Base-by-base conservation (phyloP, 2,329 filamentous ascomycete species). In the Clonostachys chloroleuca region DNA sequence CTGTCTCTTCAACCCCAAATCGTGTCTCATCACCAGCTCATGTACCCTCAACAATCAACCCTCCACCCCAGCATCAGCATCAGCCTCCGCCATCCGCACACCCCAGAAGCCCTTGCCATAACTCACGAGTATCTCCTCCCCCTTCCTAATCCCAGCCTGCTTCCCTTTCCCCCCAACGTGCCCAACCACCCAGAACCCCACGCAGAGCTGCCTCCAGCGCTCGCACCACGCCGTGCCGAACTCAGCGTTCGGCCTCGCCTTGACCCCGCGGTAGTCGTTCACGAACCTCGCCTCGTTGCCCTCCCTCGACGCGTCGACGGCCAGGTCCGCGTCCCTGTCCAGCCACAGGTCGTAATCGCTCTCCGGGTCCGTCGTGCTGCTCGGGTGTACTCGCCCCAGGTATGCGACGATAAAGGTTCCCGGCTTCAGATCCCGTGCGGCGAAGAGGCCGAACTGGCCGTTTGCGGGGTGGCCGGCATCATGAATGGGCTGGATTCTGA, bases 81-180 rank as follows among this genome's bases (percentile, higher is more conserved):
- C 44, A 14, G 54, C 56, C 20, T 57, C 53, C 52, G 65, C 66
- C 48, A 63, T 66, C 54, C 63, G 73, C 61, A 62, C 59, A 67
- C 72, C 59, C 81, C 83, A 86, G 52, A 87, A 86, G 1, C 83
- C 83, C 60, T 82, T 86, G 6, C 82, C 83, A 56, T 86, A 86
- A 53, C 79, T 84, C 12, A 86, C 78, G 45, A 85, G 58, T 46
- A 86, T 78, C 69, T 86, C 83, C 50, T 83, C 74, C 2, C 82
- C 81, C 63, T 78, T 82, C 43, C 59, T 72, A 30, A 84, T 74
- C 1, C 73, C 65, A 47, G 53, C 51, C 50, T 57, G 60, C 49
- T 59, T 63, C 33, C 59, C 60, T 46, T 51, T 56, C 41, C 59
- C 59, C 41, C 53, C 54, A 41, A 12, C 37, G 42, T 9, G 18